A percentile compares a stretch with the other conserved stretches of the same genome.
These are phyloP conservation scores for Lodderomyces parapsilosis DNA, from an alignment of 1,139 yeast species.

Conservation along the genomic window DNA sequence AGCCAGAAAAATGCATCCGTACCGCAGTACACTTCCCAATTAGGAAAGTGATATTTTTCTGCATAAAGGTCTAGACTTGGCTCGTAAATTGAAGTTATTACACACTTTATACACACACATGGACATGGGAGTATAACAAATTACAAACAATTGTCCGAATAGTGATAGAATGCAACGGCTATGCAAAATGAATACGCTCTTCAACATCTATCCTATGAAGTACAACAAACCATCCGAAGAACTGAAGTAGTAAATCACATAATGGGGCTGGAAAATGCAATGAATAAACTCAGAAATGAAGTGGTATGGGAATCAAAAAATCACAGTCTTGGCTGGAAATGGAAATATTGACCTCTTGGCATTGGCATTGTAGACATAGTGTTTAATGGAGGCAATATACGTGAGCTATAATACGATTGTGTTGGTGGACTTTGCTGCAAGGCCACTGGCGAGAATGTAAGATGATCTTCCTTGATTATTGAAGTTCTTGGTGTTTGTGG, in stretches of 20 bases:
- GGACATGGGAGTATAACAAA: no score
- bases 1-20: no score
- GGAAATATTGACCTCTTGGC: not conserved
- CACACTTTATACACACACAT: no score
- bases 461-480: not conserved
- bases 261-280: not conserved
- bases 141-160: no score
- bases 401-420: not conserved
- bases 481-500: conserved; percentile 3
- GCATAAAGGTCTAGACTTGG: not conserved
- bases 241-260: not conserved
- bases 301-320: not conserved
- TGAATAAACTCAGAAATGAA: not conserved
- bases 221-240: no score
- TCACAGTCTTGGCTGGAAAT: not conserved
- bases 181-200: no score
- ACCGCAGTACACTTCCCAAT: no score
- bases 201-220: no score
- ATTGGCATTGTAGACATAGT: not conserved
- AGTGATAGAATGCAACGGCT: no score
- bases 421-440: not conserved
- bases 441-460: not conserved
- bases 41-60: no score
- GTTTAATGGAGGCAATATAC: not conserved
- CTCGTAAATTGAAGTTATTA: not conserved